Evolutionary conservation across 306 rosid species (phyloP).

Genomic region (Medicago ruthenica): DNA sequence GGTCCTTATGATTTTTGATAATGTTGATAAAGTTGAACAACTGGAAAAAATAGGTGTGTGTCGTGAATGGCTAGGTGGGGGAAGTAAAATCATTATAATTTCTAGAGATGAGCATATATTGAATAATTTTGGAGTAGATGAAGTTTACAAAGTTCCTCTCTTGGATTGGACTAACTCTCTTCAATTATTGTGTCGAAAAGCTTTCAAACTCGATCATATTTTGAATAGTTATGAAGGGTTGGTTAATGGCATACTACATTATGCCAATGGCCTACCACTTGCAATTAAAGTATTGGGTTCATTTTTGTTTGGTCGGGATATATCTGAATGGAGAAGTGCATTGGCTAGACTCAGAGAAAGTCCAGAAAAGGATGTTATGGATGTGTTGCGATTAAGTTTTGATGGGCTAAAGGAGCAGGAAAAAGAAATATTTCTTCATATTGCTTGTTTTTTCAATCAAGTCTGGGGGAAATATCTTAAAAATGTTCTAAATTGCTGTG

Average conservation of each 20-base stretch:
- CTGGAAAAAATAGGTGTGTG: neutral
- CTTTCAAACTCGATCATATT: conserved; percentile 25
- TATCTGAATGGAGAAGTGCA: neutral
- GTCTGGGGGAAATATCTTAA: fast-evolving
- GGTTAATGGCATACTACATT: neutral
- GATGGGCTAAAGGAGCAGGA: neutral
- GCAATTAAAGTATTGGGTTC: conserved; percentile 35
- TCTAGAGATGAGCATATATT: conserved; percentile 36
- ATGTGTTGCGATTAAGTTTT: conserved; percentile 16
- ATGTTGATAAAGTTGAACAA: neutral
- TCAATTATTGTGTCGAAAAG: conserved; percentile 31
- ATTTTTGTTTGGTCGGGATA: neutral
- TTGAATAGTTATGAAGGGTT: neutral
- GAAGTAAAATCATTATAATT: conserved; percentile 37
- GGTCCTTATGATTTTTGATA: conserved; percentile 24
- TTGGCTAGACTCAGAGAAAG: conserved; percentile 7
- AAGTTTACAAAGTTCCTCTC: neutral
- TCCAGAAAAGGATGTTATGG: conserved; percentile 1
- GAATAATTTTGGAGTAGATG: neutral
- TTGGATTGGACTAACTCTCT: neutral
- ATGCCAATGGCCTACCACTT: conserved; percentile 30
- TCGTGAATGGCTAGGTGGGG: neutral
- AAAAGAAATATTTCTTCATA: conserved; percentile 40
- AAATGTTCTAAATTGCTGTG: neutral
- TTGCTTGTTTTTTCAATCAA: neutral